Evolutionary conservation across 2,329 filamentous ascomycete genomes (phyloP), one percentile per base, ranked within the genome.

Genomic region (Fusarium gaditjirri): DNA sequence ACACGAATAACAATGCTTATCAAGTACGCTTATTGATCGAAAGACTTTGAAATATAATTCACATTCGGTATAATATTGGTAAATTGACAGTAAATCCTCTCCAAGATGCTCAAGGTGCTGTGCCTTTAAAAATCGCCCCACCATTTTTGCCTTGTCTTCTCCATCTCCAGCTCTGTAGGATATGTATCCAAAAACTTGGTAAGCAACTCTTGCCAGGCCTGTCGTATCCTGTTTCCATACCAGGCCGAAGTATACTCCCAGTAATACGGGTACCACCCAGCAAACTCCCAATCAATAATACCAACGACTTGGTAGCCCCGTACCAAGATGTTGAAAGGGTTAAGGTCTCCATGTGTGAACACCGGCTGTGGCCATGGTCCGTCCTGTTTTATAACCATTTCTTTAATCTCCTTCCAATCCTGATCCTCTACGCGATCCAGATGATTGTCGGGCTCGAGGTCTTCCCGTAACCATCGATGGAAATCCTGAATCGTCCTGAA

Each of bases 71-170:
- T n/a, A n/a, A n/a, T n/a, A n/a, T 27, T 27, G 5, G 8, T 27
- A 27, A 27, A 8, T 27, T 27, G 27, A 27, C 8, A 27, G 27
- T 27, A 27, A 27, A 27, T 27, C 27, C 27, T 27, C 27, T 6
- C 27, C 27, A 27, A 27, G 27, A 27, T 27, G 8, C 27, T 27
- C 8, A 3, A 38, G 21, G 16, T 19, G 10, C 19, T 16, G 2
- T 21, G 4, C 10, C 36, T 17, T 35, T 78, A 84, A 62, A 56
- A 36, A 46, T 66, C 63, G 13, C 63, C 65, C 65, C 61, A 92
- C 92, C 81, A 91, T 92, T 72, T 89, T 91, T 81, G 87, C 88
- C 36, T 47, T 8, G 23, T 59, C 42, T 36, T 59, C 33, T 65
- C 61, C 47, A 68, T 68, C 14, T 68, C 54, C 4, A 68, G 17